Evolutionary conservation across 306 rosid species (phyloP).

Genomic region (Glycine tomentella): DNA sequence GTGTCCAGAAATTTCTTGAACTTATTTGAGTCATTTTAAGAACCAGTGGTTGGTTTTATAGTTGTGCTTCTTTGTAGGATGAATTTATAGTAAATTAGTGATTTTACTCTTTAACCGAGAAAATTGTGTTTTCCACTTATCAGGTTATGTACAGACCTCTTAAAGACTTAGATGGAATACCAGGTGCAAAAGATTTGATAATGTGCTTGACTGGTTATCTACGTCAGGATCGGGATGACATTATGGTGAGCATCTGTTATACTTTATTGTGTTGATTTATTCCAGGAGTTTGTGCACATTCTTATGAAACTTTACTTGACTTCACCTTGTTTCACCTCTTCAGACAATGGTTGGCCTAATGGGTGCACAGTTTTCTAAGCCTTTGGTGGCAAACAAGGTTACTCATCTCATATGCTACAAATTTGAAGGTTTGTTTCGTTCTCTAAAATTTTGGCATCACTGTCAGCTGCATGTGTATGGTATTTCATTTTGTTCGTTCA

Average conservation of each 20-base stretch:
- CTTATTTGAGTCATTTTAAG: conserved; percentile 20
- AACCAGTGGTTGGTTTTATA: conserved; percentile 16
- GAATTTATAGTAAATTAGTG: background rate
- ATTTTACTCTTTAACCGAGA: conserved; percentile 1
- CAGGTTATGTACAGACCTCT: conserved; percentile 89
- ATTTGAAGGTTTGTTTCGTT: conserved; percentile 77
- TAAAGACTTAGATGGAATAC: conserved; percentile 74
- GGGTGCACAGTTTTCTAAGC: conserved; percentile 91
- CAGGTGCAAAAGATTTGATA: conserved; percentile 67
- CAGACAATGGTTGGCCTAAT: conserved; percentile 87
- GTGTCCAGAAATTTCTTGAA: conserved; percentile 21
- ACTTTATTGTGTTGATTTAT: conserved; percentile 29
- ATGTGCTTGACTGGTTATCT: conserved; percentile 94
- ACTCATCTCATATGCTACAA: conserved; percentile 97
- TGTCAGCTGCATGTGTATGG: background rate
- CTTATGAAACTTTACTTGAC: conserved; percentile 4
- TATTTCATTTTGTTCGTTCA: conserved; percentile 2
- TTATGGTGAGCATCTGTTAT: conserved; percentile 64
- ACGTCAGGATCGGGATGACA: conserved; percentile 92
- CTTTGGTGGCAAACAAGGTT: conserved; percentile 86
- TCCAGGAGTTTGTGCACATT: background rate
- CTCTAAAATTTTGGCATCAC: conserved; percentile 14
- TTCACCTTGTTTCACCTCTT: conserved; percentile 31
- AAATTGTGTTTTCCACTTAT: conserved; percentile 42
- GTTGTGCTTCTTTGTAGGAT: conserved; percentile 17